Conservation (phyloP, 2,329 filamentous ascomycete genomes). For the Metarhizium sp. region DNA sequence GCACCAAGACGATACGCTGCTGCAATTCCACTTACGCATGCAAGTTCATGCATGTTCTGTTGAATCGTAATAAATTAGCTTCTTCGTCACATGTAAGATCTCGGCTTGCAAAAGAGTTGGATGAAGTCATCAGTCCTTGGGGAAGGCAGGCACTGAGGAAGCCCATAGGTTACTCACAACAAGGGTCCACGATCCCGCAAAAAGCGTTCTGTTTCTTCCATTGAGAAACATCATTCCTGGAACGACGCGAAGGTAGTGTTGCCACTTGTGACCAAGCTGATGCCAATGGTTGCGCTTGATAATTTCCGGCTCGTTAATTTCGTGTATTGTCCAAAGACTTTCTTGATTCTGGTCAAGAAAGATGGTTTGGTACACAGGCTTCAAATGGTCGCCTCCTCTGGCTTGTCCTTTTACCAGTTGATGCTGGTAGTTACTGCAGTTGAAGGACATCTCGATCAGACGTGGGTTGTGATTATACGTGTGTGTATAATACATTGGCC, state of each 20-base stretch:
- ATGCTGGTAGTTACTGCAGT: constrained; percentile 67
- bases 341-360: constrained; percentile 50
- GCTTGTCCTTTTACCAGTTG: constrained; percentile 45
- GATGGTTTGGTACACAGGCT: constrained; percentile 63
- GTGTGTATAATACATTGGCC: constrained; percentile 58
- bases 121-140: constrained; percentile 7
- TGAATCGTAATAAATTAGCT: not conserved
- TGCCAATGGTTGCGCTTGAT: constrained; percentile 60
- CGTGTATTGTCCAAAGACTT: constrained; percentile 48
- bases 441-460: constrained; percentile 62
- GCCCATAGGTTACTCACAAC: constrained; percentile 36
- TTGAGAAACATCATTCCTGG: constrained; percentile 66
- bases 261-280: constrained; percentile 55
- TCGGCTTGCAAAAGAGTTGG: not conserved
- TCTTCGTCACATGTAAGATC: not conserved
- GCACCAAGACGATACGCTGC: constrained; percentile 62
- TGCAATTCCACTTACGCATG: constrained; percentile 60
- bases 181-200: constrained; percentile 59
- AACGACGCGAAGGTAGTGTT: constrained; percentile 55
- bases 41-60: constrained; percentile 60
- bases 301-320: constrained; percentile 50
- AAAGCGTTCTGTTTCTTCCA: constrained; percentile 51
- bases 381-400: constrained; percentile 21
- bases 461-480: constrained; percentile 45
- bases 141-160: not conserved